Evolutionary conservation across 306 rosid species (phyloP).

Genomic region (Pyrus betulifolia): DNA sequence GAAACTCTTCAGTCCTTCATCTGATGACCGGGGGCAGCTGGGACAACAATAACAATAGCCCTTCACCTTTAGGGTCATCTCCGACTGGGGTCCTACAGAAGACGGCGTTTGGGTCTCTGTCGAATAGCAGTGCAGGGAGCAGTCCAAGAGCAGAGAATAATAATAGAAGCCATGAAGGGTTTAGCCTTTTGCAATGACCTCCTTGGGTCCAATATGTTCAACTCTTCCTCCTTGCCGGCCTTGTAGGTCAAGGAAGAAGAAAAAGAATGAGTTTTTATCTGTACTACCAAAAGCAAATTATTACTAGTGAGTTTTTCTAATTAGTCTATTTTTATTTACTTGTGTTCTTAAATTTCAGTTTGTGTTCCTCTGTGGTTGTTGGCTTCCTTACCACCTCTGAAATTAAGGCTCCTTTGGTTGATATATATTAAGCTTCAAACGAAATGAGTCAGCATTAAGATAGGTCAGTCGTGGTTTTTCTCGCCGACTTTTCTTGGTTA

Average conservation of each 20-base stretch:
- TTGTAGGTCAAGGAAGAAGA: constrained; percentile 3
- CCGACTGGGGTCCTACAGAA: constrained; percentile 85
- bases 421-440: background rate
- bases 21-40: constrained; percentile 73
- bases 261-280: background rate
- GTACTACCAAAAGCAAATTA: background rate
- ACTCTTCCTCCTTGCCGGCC: constrained; percentile 34
- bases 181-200: constrained; percentile 59
- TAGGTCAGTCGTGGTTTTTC: too few relatives aligned
- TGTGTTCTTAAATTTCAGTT: background rate
- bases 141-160: constrained; percentile 72
- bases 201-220: constrained; percentile 37
- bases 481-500: too few relatives aligned
- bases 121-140: constrained; percentile 89
- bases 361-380: background rate
- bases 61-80: constrained; percentile 68
- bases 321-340: background rate
- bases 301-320: background rate
- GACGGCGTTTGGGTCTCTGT: constrained; percentile 64
- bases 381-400: too few relatives aligned
- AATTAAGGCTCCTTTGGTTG: background rate
- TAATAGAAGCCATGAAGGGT: constrained; percentile 43
- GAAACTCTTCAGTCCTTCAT: constrained; percentile 54
- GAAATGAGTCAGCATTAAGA: too few relatives aligned
- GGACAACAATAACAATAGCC: constrained; percentile 16